These are phyloP conservation scores for Phyllosticta ampelicida DNA, from an alignment of 2,329 filamentous ascomycete genomes.

Conservation along the genomic window DNA sequence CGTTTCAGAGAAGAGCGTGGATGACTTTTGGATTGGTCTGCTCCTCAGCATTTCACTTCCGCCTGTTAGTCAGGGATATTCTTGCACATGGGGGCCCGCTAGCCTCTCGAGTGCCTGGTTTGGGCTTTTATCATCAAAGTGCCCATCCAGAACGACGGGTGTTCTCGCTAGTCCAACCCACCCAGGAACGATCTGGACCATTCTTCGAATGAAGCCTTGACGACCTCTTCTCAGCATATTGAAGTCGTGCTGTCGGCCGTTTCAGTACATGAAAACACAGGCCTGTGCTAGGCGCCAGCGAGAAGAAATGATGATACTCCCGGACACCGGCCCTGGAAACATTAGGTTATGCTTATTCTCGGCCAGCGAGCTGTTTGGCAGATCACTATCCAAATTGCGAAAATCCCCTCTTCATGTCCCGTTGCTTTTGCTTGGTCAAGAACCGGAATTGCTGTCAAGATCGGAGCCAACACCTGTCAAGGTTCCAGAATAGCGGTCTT, in stretches of 20 bases:
- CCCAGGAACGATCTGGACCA: background rate
- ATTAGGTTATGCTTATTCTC: background rate
- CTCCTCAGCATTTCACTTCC: background rate
- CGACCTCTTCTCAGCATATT: background rate
- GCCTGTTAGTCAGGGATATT: background rate
- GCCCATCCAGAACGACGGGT: background rate
- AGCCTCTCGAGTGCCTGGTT: background rate
- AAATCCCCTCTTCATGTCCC: background rate
- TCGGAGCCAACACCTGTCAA: background rate
- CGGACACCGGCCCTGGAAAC: background rate
- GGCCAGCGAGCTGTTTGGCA: background rate
- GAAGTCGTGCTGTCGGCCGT: background rate
- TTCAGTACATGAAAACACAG: background rate
- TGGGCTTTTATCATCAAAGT: background rate
- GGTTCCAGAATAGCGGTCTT: background rate
- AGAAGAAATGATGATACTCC: background rate
- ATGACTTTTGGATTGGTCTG: background rate
- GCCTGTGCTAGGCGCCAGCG: background rate
- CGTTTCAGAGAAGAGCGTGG: background rate
- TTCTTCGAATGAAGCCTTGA: background rate
- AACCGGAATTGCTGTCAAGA: background rate
- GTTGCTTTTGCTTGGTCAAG: background rate
- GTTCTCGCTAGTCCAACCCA: background rate
- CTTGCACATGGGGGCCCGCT: background rate
- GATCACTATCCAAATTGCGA: background rate